Percentiles rank a stretch among this genome's conserved stretches.
Evolutionary conservation across 2,329 filamentous ascomycete species (phyloP).

Genomic region (Arthroderma sp.): DNA sequence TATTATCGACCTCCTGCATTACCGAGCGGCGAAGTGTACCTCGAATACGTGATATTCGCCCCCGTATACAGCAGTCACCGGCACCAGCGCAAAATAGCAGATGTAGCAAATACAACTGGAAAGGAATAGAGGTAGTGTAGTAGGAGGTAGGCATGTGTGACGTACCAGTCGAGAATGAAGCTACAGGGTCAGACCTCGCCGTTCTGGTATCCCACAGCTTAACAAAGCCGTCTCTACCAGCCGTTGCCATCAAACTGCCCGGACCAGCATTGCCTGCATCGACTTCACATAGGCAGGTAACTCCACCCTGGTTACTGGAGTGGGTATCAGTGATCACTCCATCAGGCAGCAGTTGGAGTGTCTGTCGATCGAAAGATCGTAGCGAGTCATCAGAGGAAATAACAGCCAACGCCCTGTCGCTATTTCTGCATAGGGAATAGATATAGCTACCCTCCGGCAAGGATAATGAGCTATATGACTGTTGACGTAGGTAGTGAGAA

Average conservation of each 20-base stretch:
- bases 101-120: conserved; percentile 1
- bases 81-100: background rate
- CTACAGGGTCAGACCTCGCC: conserved; percentile 17
- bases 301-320: conserved; percentile 21
- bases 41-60: too few relatives aligned
- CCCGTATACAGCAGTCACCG: too few relatives aligned
- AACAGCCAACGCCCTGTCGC: conserved; percentile 23
- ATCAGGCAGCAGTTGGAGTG: conserved; percentile 18
- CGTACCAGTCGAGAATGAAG: conserved; percentile 25
- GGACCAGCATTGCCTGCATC: conserved; percentile 5
- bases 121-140: conserved; percentile 3
- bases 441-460: conserved; percentile 30
- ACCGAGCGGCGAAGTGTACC: too few relatives aligned
- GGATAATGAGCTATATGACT: conserved; percentile 21
- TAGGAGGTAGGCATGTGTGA: too few relatives aligned
- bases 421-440: conserved; percentile 24
- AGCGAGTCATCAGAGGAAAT: conserved; percentile 35
- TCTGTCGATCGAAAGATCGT: conserved; percentile 26
- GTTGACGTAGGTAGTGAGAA: conserved; percentile 4
- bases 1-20: too few relatives aligned
- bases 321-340: conserved; percentile 9
- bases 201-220: conserved; percentile 30
- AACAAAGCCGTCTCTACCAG: conserved; percentile 27
- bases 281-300: conserved; percentile 21
- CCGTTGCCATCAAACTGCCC: conserved; percentile 12